Base-by-base conservation (phyloP, 2,329 filamentous ascomycete genomes). In the Alternaria atra region DNA sequence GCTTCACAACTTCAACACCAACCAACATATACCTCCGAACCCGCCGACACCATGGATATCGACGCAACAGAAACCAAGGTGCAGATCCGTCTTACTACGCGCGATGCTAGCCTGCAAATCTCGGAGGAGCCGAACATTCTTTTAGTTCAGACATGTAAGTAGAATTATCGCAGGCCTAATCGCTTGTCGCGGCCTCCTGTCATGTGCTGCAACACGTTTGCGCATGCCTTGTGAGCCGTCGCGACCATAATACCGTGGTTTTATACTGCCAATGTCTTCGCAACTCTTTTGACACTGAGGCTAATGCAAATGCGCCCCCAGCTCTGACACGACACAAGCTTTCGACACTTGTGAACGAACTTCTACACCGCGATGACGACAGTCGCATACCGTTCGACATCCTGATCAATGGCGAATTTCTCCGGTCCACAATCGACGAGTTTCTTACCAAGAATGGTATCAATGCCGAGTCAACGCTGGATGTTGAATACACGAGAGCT, bases 401-500 rank as follows among this genome's bases (percentile, higher is more conserved):
- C 82, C 87, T 99, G 70, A 90, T 97, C 81, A 95, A 97, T 79
- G 95, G 95, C 78, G 90, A 91, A 73, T 97, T 97, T 80, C 87
- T 99, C 52, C 90, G 92, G 64, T 91, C 93, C 27, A 93, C 92
- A 17, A 87, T 99, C 68, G 92, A 97, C 77, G 92, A 97, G 73
- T 97, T 97, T 80, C 88, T 99, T 61, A 89, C 89, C 15, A 84
- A 89, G 64, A 91, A 95, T 73, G 94, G 94, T 51, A 89, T 98
- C 63, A 97, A 93, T 20, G 87, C 93, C 42, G 95, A 99, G 83
- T 91, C 90, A 5, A 94, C 91, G 4, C 82, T 99, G 53, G 91
- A 90, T 35, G 86, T 99, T 58, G 94, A 98, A 83, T 99, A 98
- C 80, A 93, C 97, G 35, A 90, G 93, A 72, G 95, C 93, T 65